Percentiles rank a stretch among this genome's conserved stretches.
These are phyloP conservation scores for Pleurotus pulmonarius DNA, from an alignment of 768 basidiomycete species.

Conservation along the genomic window DNA sequence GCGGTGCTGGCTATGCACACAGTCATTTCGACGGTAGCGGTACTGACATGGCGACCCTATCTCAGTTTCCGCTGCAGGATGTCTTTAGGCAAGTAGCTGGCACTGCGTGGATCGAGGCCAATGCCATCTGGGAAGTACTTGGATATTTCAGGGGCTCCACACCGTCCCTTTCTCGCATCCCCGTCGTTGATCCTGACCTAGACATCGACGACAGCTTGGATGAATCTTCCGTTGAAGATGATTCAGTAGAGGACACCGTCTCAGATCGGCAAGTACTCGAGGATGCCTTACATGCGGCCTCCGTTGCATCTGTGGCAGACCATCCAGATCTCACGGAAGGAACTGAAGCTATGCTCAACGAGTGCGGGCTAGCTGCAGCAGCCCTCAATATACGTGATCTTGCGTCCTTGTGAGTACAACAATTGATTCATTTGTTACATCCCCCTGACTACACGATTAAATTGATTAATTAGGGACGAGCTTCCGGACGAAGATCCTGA, in stretches of 20 bases:
- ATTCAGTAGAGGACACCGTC: too few relatives aligned
- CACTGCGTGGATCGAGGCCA: slow-evolving; percentile 14
- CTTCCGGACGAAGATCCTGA: background rate
- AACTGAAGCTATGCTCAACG: background rate
- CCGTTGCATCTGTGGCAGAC: background rate
- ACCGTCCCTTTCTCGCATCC: background rate
- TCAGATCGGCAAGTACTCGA: background rate
- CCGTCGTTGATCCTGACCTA: background rate
- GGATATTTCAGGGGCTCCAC: slow-evolving; percentile 8
- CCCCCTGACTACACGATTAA: too few relatives aligned
- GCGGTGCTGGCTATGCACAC: slow-evolving; percentile 13
- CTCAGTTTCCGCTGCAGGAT: slow-evolving; percentile 15
- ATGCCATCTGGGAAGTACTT: slow-evolving; percentile 11
- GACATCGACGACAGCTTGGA: background rate
- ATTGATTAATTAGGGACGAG: background rate
- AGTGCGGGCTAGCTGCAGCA: background rate
- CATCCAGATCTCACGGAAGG: background rate
- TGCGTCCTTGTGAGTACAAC: background rate
- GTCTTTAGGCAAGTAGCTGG: slow-evolving; percentile 12
- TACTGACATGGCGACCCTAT: slow-evolving; percentile 14
- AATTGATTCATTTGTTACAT: too few relatives aligned
- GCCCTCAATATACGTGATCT: background rate
- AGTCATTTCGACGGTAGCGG: slow-evolving; percentile 16
- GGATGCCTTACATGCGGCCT: background rate
- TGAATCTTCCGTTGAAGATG: background rate